Evolutionary conservation across 495 filamentous ascomycete genomes (phyloP).

Genomic region (Penicillium canariense): DNA sequence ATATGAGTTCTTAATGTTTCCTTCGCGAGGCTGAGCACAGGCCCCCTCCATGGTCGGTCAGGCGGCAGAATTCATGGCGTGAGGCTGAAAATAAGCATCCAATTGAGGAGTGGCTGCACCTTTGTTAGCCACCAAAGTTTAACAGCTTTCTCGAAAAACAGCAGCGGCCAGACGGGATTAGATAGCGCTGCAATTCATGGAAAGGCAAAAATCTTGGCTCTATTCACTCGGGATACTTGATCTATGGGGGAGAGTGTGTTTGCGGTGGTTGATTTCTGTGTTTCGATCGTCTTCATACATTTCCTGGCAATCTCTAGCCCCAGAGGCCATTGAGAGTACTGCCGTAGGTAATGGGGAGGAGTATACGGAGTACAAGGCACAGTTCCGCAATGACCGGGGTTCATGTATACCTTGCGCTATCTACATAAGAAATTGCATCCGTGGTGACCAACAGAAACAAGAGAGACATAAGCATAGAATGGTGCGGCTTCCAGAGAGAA

Average conservation of each 20-base stretch:
- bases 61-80: neutral
- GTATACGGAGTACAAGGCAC: too few relatives aligned
- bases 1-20: neutral
- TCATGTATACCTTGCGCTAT: neutral
- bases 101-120: neutral
- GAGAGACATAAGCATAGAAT: neutral
- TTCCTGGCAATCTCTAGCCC: too few relatives aligned
- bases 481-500: neutral
- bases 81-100: neutral
- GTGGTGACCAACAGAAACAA: neutral
- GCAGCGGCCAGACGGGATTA: constrained; percentile 7
- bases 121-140: too few relatives aligned
- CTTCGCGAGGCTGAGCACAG: neutral
- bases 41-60: neutral
- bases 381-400: neutral
- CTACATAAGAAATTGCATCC: neutral
- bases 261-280: neutral
- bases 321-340: too few relatives aligned
- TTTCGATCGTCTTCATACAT: too few relatives aligned
- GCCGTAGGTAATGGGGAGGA: too few relatives aligned
- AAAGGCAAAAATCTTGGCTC: constrained; percentile 8
- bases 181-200: constrained; percentile 16
- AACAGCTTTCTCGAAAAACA: too few relatives aligned
- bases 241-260: neutral
- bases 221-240: constrained; percentile 14